phyloP scores from a whole-genome alignment of 2,329 filamentous ascomycete species.

The Fusarium sp. region DNA sequence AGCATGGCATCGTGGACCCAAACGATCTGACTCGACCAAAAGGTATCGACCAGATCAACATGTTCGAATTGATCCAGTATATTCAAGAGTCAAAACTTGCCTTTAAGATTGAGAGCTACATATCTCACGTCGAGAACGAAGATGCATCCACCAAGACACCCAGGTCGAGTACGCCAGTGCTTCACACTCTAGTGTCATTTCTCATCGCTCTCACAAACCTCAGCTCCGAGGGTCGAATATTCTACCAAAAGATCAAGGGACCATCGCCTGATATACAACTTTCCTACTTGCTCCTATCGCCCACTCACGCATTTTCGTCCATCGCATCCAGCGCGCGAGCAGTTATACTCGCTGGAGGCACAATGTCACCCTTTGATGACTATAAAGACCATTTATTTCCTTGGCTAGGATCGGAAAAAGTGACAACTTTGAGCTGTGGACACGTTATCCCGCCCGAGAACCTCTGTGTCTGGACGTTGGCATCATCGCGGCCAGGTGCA shows the following conservation, averaged over 20 bases:
- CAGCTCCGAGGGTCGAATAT: conserved; percentile 73
- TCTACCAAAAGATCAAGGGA: conserved; percentile 61
- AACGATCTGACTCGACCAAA: conserved; percentile 81
- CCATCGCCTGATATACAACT: conserved; percentile 64
- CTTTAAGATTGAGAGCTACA: conserved; percentile 93
- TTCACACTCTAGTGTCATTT: conserved; percentile 68
- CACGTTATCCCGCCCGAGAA: conserved; percentile 90
- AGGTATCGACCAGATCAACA: conserved; percentile 93
- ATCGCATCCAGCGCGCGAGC: conserved; percentile 86
- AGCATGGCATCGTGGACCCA: conserved; percentile 74
- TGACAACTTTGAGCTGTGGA: conserved; percentile 88
- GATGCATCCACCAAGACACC: conserved; percentile 42
- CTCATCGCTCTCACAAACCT: conserved; percentile 87
- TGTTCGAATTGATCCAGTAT: conserved; percentile 87
- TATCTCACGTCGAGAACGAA: conserved; percentile 66
- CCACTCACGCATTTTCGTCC: conserved; percentile 88
- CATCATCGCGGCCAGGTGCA: conserved; percentile 52
- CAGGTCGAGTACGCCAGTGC: conserved; percentile 56
- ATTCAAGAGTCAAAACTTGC: conserved; percentile 92
- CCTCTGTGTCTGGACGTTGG: conserved; percentile 79
- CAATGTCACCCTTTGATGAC: conserved; percentile 96
- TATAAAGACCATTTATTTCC: conserved; percentile 89
- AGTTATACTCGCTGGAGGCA: conserved; percentile 91
- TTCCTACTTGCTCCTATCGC: conserved; percentile 89
- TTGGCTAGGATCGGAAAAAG: conserved; percentile 67